A percentile compares a stretch with the other conserved stretches of the same genome.
Conservation (phyloP, 805 yeast genomes). For the Lachancea kluyveri region DNA sequence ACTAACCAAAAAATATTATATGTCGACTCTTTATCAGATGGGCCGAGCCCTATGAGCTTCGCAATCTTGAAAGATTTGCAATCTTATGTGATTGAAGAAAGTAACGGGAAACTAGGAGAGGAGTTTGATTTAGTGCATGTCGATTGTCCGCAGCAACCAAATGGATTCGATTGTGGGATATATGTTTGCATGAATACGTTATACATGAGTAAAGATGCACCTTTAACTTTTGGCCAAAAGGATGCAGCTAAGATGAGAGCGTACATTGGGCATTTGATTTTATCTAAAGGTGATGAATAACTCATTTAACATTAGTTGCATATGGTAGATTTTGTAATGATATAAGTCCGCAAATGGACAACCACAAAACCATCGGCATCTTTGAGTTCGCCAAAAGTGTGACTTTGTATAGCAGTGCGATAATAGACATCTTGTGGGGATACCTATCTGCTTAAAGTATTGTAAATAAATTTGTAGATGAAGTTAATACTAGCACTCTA, state of each 20-base stretch:
- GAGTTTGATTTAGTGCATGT: constrained; percentile 30
- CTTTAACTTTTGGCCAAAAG: constrained; percentile 50
- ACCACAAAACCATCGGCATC: too few species aligned
- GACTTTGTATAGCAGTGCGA: too few species aligned
- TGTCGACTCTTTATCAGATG: constrained; percentile 63
- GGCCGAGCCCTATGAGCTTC: constrained; percentile 30
- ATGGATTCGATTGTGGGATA: constrained; percentile 94
- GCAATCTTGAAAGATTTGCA: constrained; percentile 42
- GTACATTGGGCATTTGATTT: constrained; percentile 30
- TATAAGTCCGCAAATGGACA: too few species aligned
- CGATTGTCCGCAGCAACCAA: constrained; percentile 76
- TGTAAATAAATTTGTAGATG: too few species aligned
- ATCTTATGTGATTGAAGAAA: constrained; percentile 63
- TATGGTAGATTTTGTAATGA: too few species aligned
- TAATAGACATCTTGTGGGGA: too few species aligned
- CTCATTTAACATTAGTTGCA: neutral
- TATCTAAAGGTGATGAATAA: constrained; percentile 7
- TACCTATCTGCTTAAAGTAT: too few species aligned
- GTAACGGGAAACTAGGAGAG: constrained; percentile 36
- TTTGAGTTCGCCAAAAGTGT: too few species aligned
- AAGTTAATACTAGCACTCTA: too few species aligned
- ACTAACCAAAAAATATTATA: constrained; percentile 52
- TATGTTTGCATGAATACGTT: constrained; percentile 77
- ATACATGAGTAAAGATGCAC: constrained; percentile 45
- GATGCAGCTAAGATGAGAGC: constrained; percentile 68